Evolutionary conservation across 2,329 filamentous ascomycete species (phyloP).

Genomic region (Pseudocercospora musae): DNA sequence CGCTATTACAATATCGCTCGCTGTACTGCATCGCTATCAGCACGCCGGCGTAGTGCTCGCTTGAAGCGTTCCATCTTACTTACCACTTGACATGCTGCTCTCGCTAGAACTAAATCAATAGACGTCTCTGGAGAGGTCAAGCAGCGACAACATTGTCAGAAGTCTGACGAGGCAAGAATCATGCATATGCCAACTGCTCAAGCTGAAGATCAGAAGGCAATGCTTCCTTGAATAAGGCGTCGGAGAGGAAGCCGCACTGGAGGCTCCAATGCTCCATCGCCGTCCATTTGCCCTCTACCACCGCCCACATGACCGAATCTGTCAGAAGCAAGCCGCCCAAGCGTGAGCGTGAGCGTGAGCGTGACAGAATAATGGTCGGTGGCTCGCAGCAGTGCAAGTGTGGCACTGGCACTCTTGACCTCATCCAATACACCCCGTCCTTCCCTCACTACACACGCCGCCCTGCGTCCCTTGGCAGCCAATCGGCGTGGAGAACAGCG

Average conservation of each 20-base stretch:
- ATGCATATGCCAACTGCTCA: not conserved
- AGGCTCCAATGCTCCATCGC: not conserved
- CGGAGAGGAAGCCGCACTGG: constrained; percentile 4
- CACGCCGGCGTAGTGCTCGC: too few relatives aligned
- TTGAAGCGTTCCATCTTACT: too few relatives aligned
- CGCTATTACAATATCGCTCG: not conserved
- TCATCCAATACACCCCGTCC: not conserved
- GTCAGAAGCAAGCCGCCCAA: constrained; percentile 5
- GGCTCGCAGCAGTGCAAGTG: constrained; percentile 6
- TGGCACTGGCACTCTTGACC: constrained; percentile 8
- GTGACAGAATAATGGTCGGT: not conserved
- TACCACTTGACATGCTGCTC: not conserved
- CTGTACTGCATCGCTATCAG: not conserved
- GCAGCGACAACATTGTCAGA: not conserved
- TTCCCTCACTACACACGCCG: not conserved
- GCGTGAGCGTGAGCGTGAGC: not conserved
- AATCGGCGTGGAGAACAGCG: not conserved
- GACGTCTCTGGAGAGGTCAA: not conserved
- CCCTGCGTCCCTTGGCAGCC: not conserved
- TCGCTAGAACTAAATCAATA: not conserved
- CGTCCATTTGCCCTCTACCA: not conserved
- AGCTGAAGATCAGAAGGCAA: constrained; percentile 2
- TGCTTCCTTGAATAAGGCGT: not conserved
- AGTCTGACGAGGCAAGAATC: not conserved
- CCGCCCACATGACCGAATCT: not conserved